Evolutionary conservation across 345 rosid genomes (phyloP).

Genomic region (Hibiscus mutabilis): DNA sequence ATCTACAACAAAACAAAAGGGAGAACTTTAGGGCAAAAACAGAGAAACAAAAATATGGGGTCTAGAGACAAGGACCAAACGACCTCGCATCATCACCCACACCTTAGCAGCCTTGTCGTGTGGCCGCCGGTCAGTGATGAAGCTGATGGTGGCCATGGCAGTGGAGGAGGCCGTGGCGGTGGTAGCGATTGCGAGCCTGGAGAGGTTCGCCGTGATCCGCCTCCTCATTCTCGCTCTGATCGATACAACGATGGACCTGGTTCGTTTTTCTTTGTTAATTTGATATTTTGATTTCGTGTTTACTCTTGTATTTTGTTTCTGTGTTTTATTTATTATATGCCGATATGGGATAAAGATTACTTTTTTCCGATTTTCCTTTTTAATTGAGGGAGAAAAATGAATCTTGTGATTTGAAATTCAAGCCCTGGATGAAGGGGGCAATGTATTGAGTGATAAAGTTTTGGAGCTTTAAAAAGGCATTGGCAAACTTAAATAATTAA

Average conservation of each 20-base stretch:
- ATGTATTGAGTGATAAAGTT: too few relatives aligned
- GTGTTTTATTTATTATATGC: not conserved
- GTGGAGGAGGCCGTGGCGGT: constrained; percentile 25
- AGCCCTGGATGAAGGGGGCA: too few relatives aligned
- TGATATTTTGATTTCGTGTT: not conserved
- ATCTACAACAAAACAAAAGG: not conserved
- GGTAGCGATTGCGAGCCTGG: constrained; percentile 57
- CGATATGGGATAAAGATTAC: not conserved
- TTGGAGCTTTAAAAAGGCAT: not conserved
- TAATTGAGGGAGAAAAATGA: not conserved
- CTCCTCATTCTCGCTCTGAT: constrained; percentile 20
- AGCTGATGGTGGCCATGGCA: constrained; percentile 30
- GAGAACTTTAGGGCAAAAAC: not conserved
- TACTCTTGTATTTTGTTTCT: not conserved
- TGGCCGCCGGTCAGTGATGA: constrained; percentile 55
- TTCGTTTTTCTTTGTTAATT: constrained; percentile 24
- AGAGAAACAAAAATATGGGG: constrained; percentile 48
- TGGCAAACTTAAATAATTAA: not conserved
- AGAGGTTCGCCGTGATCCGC: constrained; percentile 59
- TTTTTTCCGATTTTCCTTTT: not conserved
- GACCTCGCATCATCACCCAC: constrained; percentile 38
- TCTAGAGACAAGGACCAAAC: constrained; percentile 59
- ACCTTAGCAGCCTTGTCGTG: constrained; percentile 47
- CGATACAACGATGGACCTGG: constrained; percentile 57
- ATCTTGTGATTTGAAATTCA: not conserved